These are phyloP conservation scores for Fusarium temperatum DNA, from an alignment of 2,329 filamentous ascomycete species.

Conservation along the genomic window DNA sequence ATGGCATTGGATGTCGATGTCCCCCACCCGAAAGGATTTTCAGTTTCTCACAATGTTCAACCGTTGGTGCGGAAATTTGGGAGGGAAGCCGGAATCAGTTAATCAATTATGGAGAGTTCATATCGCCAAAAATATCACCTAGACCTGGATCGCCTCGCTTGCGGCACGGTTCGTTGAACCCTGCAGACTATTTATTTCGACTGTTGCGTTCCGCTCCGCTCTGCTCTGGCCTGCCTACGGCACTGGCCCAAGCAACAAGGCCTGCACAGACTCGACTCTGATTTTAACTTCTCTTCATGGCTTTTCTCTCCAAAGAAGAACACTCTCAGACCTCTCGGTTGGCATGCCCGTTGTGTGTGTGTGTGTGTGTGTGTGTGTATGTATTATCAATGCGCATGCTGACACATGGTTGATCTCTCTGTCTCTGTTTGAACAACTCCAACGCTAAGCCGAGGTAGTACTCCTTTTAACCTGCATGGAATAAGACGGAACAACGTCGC, in stretches of 20 bases:
- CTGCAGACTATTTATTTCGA: background rate
- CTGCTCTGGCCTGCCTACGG: background rate
- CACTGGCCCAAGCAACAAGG: background rate
- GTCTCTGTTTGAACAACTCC: background rate
- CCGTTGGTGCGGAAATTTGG: conserved; percentile 7
- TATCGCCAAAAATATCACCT: conserved; percentile 2
- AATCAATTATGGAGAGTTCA: conserved; percentile 13
- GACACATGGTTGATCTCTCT: conserved; percentile 11
- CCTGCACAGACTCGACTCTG: background rate
- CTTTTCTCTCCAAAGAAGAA: background rate
- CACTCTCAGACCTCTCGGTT: background rate
- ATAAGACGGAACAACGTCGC: conserved; percentile 7
- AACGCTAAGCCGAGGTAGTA: conserved; percentile 14
- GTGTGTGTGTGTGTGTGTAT: conserved; percentile 4
- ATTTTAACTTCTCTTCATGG: background rate
- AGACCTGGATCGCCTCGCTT: conserved; percentile 15
- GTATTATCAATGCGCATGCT: background rate
- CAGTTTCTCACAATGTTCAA: background rate
- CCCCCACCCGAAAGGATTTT: conserved; percentile 11
- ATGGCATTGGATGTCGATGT: background rate
- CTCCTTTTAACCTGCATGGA: background rate
- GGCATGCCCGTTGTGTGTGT: background rate
- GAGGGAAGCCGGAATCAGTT: background rate
- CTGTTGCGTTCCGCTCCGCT: background rate
- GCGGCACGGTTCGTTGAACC: conserved; percentile 18